phyloP scores from a whole-genome alignment of 2,329 filamentous ascomycete species.

The Ceratocystis diversiconidia region DNA sequence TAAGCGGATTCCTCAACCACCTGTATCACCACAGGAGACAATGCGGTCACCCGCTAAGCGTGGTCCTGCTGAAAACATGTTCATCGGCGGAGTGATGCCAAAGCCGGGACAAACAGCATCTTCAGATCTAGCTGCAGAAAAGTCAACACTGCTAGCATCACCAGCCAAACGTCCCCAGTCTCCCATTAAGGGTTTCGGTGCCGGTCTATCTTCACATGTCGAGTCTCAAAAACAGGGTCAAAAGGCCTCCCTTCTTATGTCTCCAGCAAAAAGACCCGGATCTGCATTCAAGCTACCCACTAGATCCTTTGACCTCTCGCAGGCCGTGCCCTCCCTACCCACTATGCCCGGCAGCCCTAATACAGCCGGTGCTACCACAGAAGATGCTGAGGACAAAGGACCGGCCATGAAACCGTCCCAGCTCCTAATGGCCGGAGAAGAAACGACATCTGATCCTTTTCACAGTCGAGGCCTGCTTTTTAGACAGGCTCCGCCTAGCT shows the following conservation, averaged over 20 bases:
- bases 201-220: conserved; percentile 19
- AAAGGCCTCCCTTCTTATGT: conserved; percentile 37
- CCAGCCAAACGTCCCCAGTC: conserved; percentile 38
- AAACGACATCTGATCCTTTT: conserved; percentile 18
- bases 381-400: not conserved
- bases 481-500: conserved; percentile 13
- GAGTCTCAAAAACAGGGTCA: conserved; percentile 24
- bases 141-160: conserved; percentile 32
- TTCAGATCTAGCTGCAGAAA: conserved; percentile 24
- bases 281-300: conserved; percentile 15
- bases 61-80: conserved; percentile 29
- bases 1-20: conserved; percentile 30
- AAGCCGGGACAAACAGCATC: conserved; percentile 22
- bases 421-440: conserved; percentile 27
- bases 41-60: conserved; percentile 43
- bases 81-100: conserved; percentile 4
- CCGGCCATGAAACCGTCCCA: conserved; percentile 22
- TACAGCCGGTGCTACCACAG: not conserved
- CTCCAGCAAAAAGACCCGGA: conserved; percentile 34
- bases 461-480: conserved; percentile 10
- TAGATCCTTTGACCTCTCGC: conserved; percentile 10
- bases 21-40: conserved; percentile 40
- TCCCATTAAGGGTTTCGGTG: conserved; percentile 28
- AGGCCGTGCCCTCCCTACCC: conserved; percentile 10
- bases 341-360: not conserved